phyloP scores from a whole-genome alignment of 805 yeast genomes.

The Yarrowia osloensis region DNA sequence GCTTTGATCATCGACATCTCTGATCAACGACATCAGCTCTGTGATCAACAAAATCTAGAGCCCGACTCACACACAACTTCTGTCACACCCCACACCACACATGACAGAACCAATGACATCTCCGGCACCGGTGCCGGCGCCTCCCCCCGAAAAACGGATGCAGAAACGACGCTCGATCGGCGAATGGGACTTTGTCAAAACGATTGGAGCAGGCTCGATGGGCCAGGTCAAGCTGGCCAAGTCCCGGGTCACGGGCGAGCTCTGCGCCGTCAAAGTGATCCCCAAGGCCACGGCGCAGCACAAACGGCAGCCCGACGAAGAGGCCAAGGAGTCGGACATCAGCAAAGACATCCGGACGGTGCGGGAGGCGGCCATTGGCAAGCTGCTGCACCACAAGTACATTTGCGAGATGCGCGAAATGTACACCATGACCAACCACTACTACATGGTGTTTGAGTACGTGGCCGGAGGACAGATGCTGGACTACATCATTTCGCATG shows the following conservation, averaged over 20 bases:
- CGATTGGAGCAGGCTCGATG: conserved; percentile 98
- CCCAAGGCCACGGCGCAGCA: conserved; percentile 79
- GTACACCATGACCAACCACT: conserved; percentile 95
- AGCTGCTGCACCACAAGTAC: conserved; percentile 85
- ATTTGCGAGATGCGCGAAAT: conserved; percentile 91
- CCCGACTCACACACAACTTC: too few relatives aligned
- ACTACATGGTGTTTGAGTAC: conserved; percentile 94
- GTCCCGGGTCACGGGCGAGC: conserved; percentile 70
- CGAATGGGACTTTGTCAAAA: conserved; percentile 93
- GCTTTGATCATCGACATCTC: too few relatives aligned
- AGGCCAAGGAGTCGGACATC: conserved; percentile 55
- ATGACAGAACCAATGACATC: conserved; percentile 18
- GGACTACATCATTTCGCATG: conserved; percentile 96
- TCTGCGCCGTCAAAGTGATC: conserved; percentile 86
- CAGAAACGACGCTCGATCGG: conserved; percentile 80
- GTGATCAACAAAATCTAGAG: neutral
- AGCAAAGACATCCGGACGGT: conserved; percentile 90
- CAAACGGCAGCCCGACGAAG: conserved; percentile 54
- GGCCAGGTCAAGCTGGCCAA: conserved; percentile 96
- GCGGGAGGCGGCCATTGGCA: conserved; percentile 92
- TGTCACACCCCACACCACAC: neutral
- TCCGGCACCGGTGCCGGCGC: conserved; percentile 31
- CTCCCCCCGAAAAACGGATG: conserved; percentile 27
- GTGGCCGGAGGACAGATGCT: conserved; percentile 97
- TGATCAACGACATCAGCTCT: neutral